A percentile compares a stretch with the other conserved stretches of the same genome.
Evolutionary conservation across 345 rosid genomes (phyloP).

Genomic region (Bruguiera sexangula): DNA sequence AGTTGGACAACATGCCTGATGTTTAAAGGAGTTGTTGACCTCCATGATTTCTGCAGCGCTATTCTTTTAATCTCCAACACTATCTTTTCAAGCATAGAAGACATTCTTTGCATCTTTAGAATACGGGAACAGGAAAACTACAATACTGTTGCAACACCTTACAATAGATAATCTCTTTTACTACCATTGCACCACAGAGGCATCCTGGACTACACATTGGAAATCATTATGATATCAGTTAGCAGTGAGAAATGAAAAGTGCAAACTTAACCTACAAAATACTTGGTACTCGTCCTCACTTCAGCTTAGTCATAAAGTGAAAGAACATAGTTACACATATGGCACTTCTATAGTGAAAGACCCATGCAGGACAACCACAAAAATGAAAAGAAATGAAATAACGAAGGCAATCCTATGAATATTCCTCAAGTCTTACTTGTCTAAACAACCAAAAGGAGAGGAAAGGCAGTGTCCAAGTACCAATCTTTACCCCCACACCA

Average conservation of each 20-base stretch:
- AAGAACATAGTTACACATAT: too few relatives aligned
- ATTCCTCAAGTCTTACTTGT: too few relatives aligned
- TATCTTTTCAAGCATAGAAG: constrained; percentile 32
- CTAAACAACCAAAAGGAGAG: too few relatives aligned
- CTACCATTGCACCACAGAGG: neutral
- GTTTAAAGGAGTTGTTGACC: constrained; percentile 48
- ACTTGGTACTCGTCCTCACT: neutral
- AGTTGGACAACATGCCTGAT: constrained; percentile 50
- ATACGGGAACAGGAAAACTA: constrained; percentile 38
- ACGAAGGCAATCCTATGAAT: neutral
- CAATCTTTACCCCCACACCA: too few relatives aligned
- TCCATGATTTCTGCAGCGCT: constrained; percentile 56
- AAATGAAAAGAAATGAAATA: neutral
- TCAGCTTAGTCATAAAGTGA: neutral
- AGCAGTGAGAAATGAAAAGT: neutral
- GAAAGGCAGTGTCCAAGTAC: too few relatives aligned
- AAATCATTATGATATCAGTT: neutral
- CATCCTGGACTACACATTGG: too few relatives aligned
- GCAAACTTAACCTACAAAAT: neutral
- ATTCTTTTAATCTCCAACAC: constrained; percentile 39
- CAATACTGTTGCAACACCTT: neutral
- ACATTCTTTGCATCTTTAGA: constrained; percentile 70
- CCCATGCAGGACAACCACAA: neutral
- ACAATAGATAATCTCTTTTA: neutral
- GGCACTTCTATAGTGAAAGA: too few relatives aligned